These are phyloP conservation scores for Saussurea involucrata DNA, from an alignment of 129 eudicot genomes.

Conservation along the genomic window DNA sequence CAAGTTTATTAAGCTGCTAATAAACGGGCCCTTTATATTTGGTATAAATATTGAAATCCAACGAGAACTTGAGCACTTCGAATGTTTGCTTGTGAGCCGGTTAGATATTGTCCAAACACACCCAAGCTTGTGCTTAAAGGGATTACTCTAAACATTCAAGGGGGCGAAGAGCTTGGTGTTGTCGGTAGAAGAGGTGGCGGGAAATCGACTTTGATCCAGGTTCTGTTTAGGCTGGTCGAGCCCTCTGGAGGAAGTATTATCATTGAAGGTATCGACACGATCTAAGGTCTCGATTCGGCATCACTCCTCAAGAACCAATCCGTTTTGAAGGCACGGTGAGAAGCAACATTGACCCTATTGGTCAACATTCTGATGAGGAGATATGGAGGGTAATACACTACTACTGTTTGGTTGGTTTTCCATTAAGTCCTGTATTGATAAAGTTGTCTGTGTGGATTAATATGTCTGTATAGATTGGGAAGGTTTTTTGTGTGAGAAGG, in stretches of 20 bases:
- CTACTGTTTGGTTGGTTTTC: neutral
- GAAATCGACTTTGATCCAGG: slow-evolving; percentile 88
- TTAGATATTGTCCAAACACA: slow-evolving; percentile 76
- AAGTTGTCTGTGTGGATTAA: too few species aligned
- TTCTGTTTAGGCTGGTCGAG: slow-evolving; percentile 83
- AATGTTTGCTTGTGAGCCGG: slow-evolving; percentile 42
- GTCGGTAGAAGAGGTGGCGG: slow-evolving; percentile 99
- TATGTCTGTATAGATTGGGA: too few species aligned
- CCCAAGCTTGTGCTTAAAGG: slow-evolving; percentile 85
- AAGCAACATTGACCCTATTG: slow-evolving; percentile 91
- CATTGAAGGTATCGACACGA: slow-evolving; percentile 80
- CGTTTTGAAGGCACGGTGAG: slow-evolving; percentile 97
- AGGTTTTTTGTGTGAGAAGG: too few species aligned
- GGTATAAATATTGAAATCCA: neutral
- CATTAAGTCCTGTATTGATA: too few species aligned
- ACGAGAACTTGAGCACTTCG: neutral
- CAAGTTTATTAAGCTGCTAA: too few species aligned
- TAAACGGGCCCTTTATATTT: too few species aligned
- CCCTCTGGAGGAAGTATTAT: slow-evolving; percentile 72
- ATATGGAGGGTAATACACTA: slow-evolving; percentile 69
- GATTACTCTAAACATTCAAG: slow-evolving; percentile 58
- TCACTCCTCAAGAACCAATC: slow-evolving; percentile 98
- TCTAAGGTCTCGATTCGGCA: slow-evolving; percentile 92
- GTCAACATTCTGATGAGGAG: slow-evolving; percentile 75
- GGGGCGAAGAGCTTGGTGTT: slow-evolving; percentile 86